A percentile compares a stretch with the other conserved stretches of the same genome.
phyloP scores from a whole-genome alignment of 768 basidiomycete genomes.

The Gautieria morchelliformis region DNA sequence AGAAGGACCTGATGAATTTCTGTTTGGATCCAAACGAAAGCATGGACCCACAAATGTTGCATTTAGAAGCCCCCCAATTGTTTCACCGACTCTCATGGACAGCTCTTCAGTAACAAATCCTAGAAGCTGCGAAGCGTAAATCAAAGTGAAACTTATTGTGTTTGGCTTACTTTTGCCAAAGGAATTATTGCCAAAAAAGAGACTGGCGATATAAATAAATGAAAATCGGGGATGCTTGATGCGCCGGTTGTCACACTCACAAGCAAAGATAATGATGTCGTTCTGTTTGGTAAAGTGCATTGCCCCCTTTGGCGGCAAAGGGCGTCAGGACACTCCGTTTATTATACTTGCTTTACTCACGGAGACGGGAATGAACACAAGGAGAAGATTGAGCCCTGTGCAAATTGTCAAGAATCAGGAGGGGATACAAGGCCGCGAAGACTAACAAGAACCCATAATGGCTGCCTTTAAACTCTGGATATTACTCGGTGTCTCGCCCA shows the following conservation, averaged over 20 bases:
- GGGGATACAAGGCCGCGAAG: neutral
- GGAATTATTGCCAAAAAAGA: constrained; percentile 79
- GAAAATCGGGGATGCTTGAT: neutral
- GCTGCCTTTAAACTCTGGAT: constrained; percentile 44
- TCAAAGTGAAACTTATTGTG: neutral
- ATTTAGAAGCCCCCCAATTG: constrained; percentile 75
- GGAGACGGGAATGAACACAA: constrained; percentile 64
- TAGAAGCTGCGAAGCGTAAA: constrained; percentile 39
- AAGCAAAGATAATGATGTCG: constrained; percentile 62
- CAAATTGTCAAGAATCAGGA: neutral
- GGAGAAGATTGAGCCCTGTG: constrained; percentile 60
- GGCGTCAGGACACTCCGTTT: neutral
- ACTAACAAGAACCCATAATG: constrained; percentile 47
- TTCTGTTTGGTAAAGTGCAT: constrained; percentile 47
- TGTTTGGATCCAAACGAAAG: neutral
- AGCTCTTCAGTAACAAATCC: constrained; percentile 83
- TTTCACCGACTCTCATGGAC: constrained; percentile 73
- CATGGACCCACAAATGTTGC: constrained; percentile 55
- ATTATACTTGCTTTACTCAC: constrained; percentile 25
- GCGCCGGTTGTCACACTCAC: constrained; percentile 34
- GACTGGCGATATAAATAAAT: constrained; percentile 29
- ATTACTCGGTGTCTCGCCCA: constrained; percentile 37
- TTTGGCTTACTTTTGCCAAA: constrained; percentile 54
- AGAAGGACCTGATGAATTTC: neutral
- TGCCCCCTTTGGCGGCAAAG: constrained; percentile 46